A percentile compares a stretch with the other conserved stretches of the same genome.
Conservation (phyloP, 83 land plant species). For the Picea abies region DNA sequence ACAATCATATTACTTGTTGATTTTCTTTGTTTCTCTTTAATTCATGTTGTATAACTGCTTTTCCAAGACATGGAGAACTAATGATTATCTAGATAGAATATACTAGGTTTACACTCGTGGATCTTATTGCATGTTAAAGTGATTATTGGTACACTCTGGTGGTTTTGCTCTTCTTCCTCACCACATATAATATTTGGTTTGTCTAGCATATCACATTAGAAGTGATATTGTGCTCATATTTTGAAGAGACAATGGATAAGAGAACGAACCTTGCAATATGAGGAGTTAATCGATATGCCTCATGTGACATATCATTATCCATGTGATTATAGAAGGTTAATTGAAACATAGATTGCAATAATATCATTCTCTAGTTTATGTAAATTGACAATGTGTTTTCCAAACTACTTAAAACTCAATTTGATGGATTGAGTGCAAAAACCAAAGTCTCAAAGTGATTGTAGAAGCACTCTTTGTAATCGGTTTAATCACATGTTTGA, state of each 20-base stretch:
- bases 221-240: background rate
- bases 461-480: too few species aligned
- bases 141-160: background rate
- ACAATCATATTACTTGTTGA: background rate
- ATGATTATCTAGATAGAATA: background rate
- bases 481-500: too few species aligned
- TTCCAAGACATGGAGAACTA: background rate
- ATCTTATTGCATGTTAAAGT: background rate
- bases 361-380: too few species aligned
- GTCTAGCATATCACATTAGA: background rate
- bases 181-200: background rate
- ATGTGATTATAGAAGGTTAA: too few species aligned
- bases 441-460: too few species aligned
- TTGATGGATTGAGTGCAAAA: too few species aligned
- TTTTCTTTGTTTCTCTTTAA: too few species aligned
- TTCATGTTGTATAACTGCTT: background rate
- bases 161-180: background rate
- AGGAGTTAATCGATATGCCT: too few species aligned
- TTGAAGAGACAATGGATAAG: background rate
- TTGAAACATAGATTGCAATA: too few species aligned
- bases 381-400: too few species aligned
- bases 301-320: too few species aligned
- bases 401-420: too few species aligned
- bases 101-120: background rate
- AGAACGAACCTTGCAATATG: background rate